Evolutionary conservation across 108 stramenopile species (phyloP), one percentile per base, ranked within the genome.

Genomic region (Cyclotella choctawhatcheeana): DNA sequence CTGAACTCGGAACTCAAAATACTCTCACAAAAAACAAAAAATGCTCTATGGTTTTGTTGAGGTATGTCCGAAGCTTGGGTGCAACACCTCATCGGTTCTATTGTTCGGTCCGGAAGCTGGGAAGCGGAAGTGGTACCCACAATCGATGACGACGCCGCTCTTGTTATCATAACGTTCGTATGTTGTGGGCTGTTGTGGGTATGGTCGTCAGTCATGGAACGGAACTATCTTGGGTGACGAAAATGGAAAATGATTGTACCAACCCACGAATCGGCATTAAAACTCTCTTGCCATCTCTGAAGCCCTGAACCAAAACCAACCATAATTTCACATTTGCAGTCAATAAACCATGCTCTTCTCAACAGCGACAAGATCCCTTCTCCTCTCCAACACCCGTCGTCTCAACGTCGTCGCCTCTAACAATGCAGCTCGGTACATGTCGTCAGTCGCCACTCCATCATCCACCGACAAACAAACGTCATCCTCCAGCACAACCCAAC

Each of bases 91-190:
- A 48, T 48, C 17, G 12, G 17, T 48, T n/a, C 47, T 4, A 4
- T 17, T 4, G 47, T 8, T 48, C 4, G 4, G n/a, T 8, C 4
- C 8, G 47, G 47, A 48, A 48, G 47, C 47, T 40, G 6, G 37
- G 12, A 40, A 12, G 8, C 8, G 12, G 12, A 40, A 40, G 8
- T 40, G 37, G 37, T 10, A 40, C 8, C 12, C 37, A 12, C 37
- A 48, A 17, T 48, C 47, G n/a, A 48, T 48, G 47, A 48, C 47
- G 47, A 48, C 8, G 47, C 47, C 18, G 37, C 17, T 48, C 18
- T 48, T n/a, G 17, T 40, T 12, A 12, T 40, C 37, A 12, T 40
- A 6, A 40, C 12, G 6, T 40, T 40, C 8, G 37, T 40, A 40
- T 12, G 6, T 12, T 40, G 6, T 12, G 37, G 37, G 37, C 37